Base-by-base conservation (phyloP, 495 filamentous ascomycete genomes). In the Neurospora sp. region DNA sequence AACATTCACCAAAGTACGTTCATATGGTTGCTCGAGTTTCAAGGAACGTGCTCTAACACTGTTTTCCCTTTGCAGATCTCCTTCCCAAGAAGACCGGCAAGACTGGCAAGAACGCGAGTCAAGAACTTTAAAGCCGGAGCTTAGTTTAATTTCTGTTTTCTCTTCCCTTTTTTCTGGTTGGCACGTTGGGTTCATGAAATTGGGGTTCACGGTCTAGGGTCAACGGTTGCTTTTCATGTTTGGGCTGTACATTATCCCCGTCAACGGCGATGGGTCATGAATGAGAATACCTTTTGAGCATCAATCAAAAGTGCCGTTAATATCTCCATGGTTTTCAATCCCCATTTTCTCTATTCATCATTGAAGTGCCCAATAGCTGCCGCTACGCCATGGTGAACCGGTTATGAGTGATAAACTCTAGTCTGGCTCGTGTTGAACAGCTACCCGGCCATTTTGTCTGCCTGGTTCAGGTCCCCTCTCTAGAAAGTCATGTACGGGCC, bases 41-140 rank as follows among this genome's bases (percentile, higher is more conserved):
- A 14, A 4, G 10, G 39, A 12, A 2, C 31, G 8, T 70, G 38
- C 54, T 74, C 88, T 91, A 84, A 92, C 82, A 37, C 11, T 27
- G 6, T 74, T 12, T 39, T 31, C 54, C 35, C 39, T 74, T 79
- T 75, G 41, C 79, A 97, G 94, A 98, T 85, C 92, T 98, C 66
- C 91, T 98, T 27, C 94, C 94, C 83, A 97, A 98, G 93, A 98
- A 98, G 92, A 96, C 94, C 48, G 88, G 90, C 81, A 97, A 97
- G 91, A 86, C 89, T 83, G 93, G 92, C 84, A 97, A 97, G 90
- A 90, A 87, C 81, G 85, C 90, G 70, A 94, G 92, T 86, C 94
- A 97, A 88, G 94, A 97, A 88, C 86, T 97, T 84, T 97, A 91
- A 87, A 78, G 82, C 76, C 80, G 81, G 77, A 76, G 72, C 75